Conservation (phyloP, 2,329 filamentous ascomycete species). For the Colletotrichum neosansevieriae region DNA sequence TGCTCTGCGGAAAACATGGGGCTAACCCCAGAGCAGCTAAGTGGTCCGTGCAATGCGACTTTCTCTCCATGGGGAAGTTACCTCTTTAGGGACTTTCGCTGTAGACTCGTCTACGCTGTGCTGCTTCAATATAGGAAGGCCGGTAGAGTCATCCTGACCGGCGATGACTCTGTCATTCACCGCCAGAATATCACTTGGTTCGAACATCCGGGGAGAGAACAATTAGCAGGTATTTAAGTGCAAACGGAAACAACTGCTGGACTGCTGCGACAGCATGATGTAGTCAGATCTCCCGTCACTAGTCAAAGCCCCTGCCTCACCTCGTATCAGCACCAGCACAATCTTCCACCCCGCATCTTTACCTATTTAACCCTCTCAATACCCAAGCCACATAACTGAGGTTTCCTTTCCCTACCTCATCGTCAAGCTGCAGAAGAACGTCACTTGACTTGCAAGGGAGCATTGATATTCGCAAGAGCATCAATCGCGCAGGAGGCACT, state of each 20-base stretch:
- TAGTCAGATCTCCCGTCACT: not conserved
- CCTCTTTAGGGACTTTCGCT: too few species aligned
- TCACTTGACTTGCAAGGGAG: not conserved
- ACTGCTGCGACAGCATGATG: too few species aligned
- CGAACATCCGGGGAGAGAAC: too few species aligned
- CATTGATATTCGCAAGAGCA: not conserved
- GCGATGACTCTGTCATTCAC: too few species aligned
- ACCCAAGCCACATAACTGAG: not conserved
- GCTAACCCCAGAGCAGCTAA: not conserved
- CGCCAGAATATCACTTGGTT: too few species aligned
- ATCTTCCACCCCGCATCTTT: not conserved
- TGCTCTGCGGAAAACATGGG: constrained; percentile 23
- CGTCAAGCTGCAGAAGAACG: constrained; percentile 1
- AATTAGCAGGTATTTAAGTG: too few species aligned
- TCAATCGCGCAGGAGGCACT: not conserved
- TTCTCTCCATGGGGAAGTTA: too few species aligned
- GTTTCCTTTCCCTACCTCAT: not conserved
- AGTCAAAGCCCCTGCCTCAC: not conserved
- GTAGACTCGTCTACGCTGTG: too few species aligned
- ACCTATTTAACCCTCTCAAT: not conserved
- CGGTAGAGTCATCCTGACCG: too few species aligned
- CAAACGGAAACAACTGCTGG: not conserved
- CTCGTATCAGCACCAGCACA: not conserved
- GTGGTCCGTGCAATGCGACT: not conserved
- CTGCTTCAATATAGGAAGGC: too few species aligned